A percentile compares a stretch with the other conserved stretches of the same genome.
These are phyloP conservation scores for Colletotrichum euphorbiae DNA, from an alignment of 2,329 filamentous ascomycete species.

Conservation along the genomic window DNA sequence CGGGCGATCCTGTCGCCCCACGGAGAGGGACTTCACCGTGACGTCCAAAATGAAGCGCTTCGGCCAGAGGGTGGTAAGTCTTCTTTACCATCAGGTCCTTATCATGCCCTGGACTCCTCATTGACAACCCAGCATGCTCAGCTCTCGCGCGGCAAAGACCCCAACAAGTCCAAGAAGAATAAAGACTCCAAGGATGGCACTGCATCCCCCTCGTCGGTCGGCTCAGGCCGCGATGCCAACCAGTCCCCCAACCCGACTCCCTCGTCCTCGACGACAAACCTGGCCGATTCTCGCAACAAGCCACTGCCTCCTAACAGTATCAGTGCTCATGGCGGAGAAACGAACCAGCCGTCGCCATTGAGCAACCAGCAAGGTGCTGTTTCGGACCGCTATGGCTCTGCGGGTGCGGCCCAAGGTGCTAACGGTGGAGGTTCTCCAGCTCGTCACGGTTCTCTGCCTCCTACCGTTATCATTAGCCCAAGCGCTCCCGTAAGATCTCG, in stretches of 20 bases:
- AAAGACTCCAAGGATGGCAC: constrained; percentile 81
- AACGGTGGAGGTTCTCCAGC: constrained; percentile 69
- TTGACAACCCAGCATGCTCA: constrained; percentile 69
- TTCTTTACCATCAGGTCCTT: constrained; percentile 26
- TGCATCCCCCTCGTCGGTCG: constrained; percentile 76
- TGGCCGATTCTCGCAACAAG: constrained; percentile 89
- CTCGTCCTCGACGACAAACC: constrained; percentile 87
- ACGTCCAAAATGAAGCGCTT: constrained; percentile 90
- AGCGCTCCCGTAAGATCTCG: constrained; percentile 81
- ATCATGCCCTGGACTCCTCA: constrained; percentile 41
- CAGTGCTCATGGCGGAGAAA: constrained; percentile 56
- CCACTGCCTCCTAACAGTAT: constrained; percentile 71
- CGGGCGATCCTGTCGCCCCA: constrained; percentile 37
- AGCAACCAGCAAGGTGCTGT: constrained; percentile 49
- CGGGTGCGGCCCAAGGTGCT: constrained; percentile 51
- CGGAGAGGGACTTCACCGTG: constrained; percentile 38
- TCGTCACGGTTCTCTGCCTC: constrained; percentile 75
- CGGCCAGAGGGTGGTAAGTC: constrained; percentile 94
- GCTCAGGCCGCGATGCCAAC: constrained; percentile 63
- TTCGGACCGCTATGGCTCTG: constrained; percentile 57
- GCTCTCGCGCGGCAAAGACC: constrained; percentile 89
- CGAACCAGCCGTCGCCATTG: constrained; percentile 55
- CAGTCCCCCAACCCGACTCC: constrained; percentile 79
- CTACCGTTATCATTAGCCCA: constrained; percentile 93
- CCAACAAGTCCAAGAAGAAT: constrained; percentile 85